Base-by-base conservation (phyloP, 331 rosid genomes). In the Rosa hybrid region DNA sequence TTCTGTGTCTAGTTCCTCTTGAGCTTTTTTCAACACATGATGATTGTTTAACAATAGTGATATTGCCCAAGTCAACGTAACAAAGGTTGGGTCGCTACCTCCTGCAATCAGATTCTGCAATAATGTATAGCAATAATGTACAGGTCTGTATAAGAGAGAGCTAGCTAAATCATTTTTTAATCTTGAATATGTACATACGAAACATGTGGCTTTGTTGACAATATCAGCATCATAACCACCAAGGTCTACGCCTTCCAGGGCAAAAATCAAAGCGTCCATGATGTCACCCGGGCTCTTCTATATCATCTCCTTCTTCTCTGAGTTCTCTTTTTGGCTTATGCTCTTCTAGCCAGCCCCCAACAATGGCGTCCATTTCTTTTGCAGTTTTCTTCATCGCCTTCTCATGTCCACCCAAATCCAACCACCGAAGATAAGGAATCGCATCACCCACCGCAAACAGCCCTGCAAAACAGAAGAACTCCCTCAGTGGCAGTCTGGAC, bases 351-450 rank as follows among this genome's bases (percentile, higher is more conserved):
- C 85, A 89, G 46, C 5, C 42, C 2, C n/a, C 27, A 17, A 80
- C 30, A 7, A 83, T 30, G 0, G 4, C 0, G 41, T 89, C 87
- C 17, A 89, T 18, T 17, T 73, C 76, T n/a, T 68, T 68, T 0
- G 17, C 60, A 16, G 27, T 81, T 14, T 12, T 68, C 72, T 75
- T 81, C 84, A 81, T 75, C 27, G 16, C 80, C 53, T 59, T 59
- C 27, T 59, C 64, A 59, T 59, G 64, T 20, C 64, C 64, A 20
- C 64, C 87, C 27, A 82, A 71, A 42, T 86, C 90, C 23, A 89
- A 38, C 84, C 84, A 68, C 57, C 87, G 70, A 12, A 89, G 45
- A 41, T 4, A 78, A 11, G 93, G 93, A 48, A 86, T 23, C 1
- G 78, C 83, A 54, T 89, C 93, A 41, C 71, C 72, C 41, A 81